Evolutionary conservation across 805 yeast genomes (phyloP), one percentile per base, ranked within the genome.

Genomic region (Myxozyma neotropica): DNA sequence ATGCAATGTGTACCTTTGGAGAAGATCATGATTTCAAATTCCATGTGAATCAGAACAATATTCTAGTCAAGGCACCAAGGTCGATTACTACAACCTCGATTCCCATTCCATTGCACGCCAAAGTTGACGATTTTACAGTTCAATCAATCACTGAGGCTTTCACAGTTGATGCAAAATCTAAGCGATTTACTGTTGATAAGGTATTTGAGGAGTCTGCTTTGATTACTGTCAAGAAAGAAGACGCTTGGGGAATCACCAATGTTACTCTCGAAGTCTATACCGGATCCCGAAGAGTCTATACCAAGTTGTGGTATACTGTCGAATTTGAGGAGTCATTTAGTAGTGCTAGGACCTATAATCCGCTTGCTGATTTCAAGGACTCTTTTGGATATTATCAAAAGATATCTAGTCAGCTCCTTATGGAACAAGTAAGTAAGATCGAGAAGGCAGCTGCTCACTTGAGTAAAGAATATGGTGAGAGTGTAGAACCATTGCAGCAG

Each of bases 191-290:
- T 3, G 46, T 46, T 21, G 31, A 24, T 15, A 45, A 47, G 13
- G 31, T 23, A 15, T 50, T 50, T 51, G 52, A 38, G 4, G 36
- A 52, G n/a, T 19, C 38, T 15, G 53, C 49, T 7, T 10, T 57
- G 13, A 29, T 57, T 6, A 43, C 46, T n/a, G 26, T 57, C 23
- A 23, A 46, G 7, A 42, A 50, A 21, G n/a, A 38, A 5, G 61
- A 58, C 23, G 54, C 61, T 8, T 53, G 58, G 61, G 61, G 61
- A 13, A 40, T 31, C 13, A 44, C 47, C n/a, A 58, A 58, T 53
- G 17, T 58, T 15, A 53, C 61, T 12, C 26, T 50, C 23, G 50
- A 53, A 19, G 26, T 47, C 2, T 40, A 40, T 29, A 21, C 39
- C n/a, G 45, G 45, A 1, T 43, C 50, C n/a, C 17, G 6, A n/a